Percentiles rank a stretch among this genome's conserved stretches.
phyloP scores from a whole-genome alignment of 2,329 filamentous ascomycete genomes.

The Paecilomyces fulvus region DNA sequence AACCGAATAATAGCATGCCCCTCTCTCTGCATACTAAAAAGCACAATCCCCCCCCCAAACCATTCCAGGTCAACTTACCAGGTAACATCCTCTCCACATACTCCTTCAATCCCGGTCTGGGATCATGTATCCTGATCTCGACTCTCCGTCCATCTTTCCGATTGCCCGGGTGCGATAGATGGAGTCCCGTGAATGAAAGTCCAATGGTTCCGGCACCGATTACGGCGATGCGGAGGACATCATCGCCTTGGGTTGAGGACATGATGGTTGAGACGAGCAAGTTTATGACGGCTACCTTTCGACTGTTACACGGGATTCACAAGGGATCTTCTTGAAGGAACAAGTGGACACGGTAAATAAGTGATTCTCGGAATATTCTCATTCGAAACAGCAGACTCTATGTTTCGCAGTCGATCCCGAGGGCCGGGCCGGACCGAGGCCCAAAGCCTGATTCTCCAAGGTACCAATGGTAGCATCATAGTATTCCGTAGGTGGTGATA shows the following conservation, averaged over 20 bases:
- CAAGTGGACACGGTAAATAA: no score
- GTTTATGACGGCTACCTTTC: no score
- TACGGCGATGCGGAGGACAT: constrained; percentile 22
- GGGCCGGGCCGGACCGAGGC: not conserved
- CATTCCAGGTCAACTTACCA: not conserved
- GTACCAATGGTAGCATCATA: not conserved
- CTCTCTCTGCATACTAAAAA: not conserved
- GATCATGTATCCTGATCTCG: constrained; percentile 38
- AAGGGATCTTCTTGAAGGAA: no score
- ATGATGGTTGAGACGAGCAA: no score
- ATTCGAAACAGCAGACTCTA: not conserved
- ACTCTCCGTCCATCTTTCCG: constrained; percentile 25
- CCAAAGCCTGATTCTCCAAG: not conserved
- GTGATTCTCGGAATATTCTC: not conserved
- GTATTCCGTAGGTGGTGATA: not conserved
- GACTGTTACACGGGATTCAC: no score
- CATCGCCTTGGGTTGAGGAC: not conserved
- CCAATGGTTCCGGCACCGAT: constrained; percentile 43
- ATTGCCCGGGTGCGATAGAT: constrained; percentile 12
- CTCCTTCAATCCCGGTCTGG: constrained; percentile 38
- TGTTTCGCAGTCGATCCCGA: not conserved
- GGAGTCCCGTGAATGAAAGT: constrained; percentile 45
- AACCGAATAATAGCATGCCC: no score
- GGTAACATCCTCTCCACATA: constrained; percentile 39
- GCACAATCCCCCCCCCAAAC: no score